These are phyloP conservation scores for Fibroporia radiculosa DNA, from an alignment of 768 basidiomycete species.

Conservation along the genomic window DNA sequence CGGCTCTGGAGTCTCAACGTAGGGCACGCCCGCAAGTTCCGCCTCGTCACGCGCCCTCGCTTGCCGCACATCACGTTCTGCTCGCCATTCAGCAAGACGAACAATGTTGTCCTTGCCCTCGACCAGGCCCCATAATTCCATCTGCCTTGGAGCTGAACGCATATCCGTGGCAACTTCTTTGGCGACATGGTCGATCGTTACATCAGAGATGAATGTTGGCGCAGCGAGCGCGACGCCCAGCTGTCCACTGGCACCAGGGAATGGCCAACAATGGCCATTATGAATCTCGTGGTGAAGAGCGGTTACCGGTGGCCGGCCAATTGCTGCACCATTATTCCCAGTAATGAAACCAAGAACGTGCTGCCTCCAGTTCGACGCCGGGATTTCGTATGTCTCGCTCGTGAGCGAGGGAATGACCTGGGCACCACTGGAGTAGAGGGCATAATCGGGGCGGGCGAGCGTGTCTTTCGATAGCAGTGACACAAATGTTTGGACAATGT, in stretches of 20 bases:
- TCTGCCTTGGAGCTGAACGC: constrained; percentile 70
- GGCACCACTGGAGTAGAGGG: constrained; percentile 77
- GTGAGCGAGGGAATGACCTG: constrained; percentile 78
- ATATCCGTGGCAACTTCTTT: constrained; percentile 77
- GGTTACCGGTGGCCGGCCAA: constrained; percentile 78
- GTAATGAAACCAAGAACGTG: constrained; percentile 50
- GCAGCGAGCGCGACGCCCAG: constrained; percentile 74
- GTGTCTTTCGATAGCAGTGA: constrained; percentile 65
- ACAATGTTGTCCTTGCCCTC: constrained; percentile 68
- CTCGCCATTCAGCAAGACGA: constrained; percentile 51
- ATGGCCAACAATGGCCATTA: constrained; percentile 91
- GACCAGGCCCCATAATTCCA: constrained; percentile 89
- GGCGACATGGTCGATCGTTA: constrained; percentile 87
- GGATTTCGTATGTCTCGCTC: constrained; percentile 65
- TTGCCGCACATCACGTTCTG: constrained; percentile 29
- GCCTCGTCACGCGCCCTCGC: constrained; percentile 16
- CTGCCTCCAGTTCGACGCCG: constrained; percentile 39
- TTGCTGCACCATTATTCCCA: constrained; percentile 44
- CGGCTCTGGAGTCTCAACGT: constrained; percentile 8
- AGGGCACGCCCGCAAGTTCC: constrained; percentile 7
- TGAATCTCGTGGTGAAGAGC: constrained; percentile 83
- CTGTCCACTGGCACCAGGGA: constrained; percentile 70
- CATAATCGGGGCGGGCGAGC: constrained; percentile 80
- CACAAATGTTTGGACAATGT: constrained; percentile 73
- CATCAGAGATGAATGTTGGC: constrained; percentile 46